Evolutionary conservation across 1,284 basidiomycete species (phyloP), one percentile per base, ranked within the genome.

Genomic region (Microbotryum saponariae): DNA sequence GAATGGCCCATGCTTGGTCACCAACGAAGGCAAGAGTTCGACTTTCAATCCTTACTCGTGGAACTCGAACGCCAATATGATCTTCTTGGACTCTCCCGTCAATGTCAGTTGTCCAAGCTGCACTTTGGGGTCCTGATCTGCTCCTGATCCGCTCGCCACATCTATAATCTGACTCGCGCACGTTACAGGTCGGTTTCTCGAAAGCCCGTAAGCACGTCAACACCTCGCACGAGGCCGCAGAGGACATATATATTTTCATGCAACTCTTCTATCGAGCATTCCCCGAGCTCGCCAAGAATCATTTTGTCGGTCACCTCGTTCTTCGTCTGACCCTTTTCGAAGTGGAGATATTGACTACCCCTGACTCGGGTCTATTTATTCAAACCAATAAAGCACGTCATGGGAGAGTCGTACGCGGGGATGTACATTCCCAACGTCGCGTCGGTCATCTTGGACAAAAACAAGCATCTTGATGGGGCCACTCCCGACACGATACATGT

Each of bases 231-330:
- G 82, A 82, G 49, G 86, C 86, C 5, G 89, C 86, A n/a, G 80
- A 83, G 73, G 91, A 96, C 68, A 89, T 94, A 23, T 90, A 90
- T 71, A 88, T 88, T 1, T 94, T 96, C 82, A 79, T 94, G 55
- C 69, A 70, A 33, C 66, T 75, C 60, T 75, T 75, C 65, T 73
- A 73, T 58, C 61, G 65, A 25, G 71, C 71, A 6, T 75, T 75
- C 54, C 67, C 71, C 48, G 56, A 64, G 20, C 71, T 73, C 69
- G 65, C 2, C 37, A 59, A 50, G 59, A 57, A n/a, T 51, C 60
- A 14, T 52, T 55, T 21, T 48, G 61, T 53, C 60, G 61, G 33
- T 58, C 61, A 14, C 14, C 45, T 27, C 2, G 25, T 25, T 25
- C 14, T 48, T 48, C n/a, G n/a, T 48, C 23, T 9, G 20, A 48